phyloP scores from a whole-genome alignment of 2,329 filamentous ascomycete genomes.

The Cordyceps javanica region DNA sequence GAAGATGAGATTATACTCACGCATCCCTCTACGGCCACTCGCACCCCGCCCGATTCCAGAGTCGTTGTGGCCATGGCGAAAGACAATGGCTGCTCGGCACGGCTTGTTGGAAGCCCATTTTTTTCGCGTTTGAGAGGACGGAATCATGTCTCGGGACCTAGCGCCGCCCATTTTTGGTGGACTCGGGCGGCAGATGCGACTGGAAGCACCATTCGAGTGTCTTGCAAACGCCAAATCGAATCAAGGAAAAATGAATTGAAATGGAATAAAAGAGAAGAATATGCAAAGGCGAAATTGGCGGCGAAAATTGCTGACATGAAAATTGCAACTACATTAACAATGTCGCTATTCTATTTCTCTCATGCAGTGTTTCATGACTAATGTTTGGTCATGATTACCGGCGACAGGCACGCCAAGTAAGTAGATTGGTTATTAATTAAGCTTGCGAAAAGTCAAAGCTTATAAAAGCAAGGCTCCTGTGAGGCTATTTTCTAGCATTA shows the following conservation, averaged over 20 bases:
- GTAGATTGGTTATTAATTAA: not conserved
- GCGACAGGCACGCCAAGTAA: not conserved
- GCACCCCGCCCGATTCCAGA: slow-evolving; percentile 45
- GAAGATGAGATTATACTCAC: slow-evolving; percentile 41
- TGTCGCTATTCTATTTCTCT: not conserved
- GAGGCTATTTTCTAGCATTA: too few species aligned
- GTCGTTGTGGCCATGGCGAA: slow-evolving; percentile 26
- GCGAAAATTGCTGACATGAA: not conserved
- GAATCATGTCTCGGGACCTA: not conserved
- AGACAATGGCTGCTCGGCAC: not conserved
- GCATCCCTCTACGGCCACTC: slow-evolving; percentile 82
- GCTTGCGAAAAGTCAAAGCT: not conserved
- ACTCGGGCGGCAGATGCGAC: not conserved
- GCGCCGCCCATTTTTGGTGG: too few species aligned
- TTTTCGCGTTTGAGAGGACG: not conserved
- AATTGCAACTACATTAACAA: not conserved
- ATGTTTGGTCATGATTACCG: not conserved
- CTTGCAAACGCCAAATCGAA: too few species aligned
- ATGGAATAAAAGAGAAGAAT: too few species aligned
- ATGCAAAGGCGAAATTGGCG: too few species aligned
- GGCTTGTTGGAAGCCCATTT: slow-evolving; percentile 1
- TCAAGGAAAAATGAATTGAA: too few species aligned
- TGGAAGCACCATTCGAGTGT: too few species aligned
- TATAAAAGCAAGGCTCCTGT: too few species aligned
- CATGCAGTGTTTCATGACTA: not conserved